Conservation (phyloP, 2,329 filamentous ascomycete species). For the Pyricularia sp. region DNA sequence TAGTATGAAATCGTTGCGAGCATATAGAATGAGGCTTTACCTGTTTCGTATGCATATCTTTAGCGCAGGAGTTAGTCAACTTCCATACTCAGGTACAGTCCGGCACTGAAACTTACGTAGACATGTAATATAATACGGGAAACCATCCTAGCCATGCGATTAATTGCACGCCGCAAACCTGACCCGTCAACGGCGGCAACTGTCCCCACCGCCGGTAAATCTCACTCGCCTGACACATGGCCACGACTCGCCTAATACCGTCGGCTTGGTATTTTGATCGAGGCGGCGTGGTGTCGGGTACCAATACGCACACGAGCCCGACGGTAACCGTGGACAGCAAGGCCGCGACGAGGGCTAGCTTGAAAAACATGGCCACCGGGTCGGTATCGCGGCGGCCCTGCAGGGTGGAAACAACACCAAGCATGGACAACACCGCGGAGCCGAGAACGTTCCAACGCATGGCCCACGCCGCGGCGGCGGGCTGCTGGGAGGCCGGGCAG, state of each 20-base stretch:
- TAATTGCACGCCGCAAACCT: not conserved
- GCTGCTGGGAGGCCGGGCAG: not conserved
- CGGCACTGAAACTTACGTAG: not conserved
- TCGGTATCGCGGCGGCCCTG: not conserved
- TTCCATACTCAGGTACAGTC: not conserved
- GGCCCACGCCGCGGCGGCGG: not conserved
- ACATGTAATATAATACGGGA: not conserved
- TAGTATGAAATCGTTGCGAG: not conserved
- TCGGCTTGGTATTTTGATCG: not conserved
- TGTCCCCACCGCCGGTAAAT: not conserved
- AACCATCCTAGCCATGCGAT: not conserved
- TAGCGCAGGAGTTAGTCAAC: not conserved
- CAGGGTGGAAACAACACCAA: not conserved
- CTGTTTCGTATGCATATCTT: not conserved
- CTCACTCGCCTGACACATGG: not conserved
- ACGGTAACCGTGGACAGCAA: not conserved
- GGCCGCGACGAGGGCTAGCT: not conserved
- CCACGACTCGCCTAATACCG: not conserved
- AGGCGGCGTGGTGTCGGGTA: not conserved
- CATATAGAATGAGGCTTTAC: not conserved
- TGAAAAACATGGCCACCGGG: not conserved
- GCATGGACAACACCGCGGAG: not conserved
- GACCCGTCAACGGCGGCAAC: not conserved
- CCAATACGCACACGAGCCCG: not conserved
- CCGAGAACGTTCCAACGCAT: not conserved